Conservation (phyloP, 495 filamentous ascomycete species). For the Podospora didyma region DNA sequence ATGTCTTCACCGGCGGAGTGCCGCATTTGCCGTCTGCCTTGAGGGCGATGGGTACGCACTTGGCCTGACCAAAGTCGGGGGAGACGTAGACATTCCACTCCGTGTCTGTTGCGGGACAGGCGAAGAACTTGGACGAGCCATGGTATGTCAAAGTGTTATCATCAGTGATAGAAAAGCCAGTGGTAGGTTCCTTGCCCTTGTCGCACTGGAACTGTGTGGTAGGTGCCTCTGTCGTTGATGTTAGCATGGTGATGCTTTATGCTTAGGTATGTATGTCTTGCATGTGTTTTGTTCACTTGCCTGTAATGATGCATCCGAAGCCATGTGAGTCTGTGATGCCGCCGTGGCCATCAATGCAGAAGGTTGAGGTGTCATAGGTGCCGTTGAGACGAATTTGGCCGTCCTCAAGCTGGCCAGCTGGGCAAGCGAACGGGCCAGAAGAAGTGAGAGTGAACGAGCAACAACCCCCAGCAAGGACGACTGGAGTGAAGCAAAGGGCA, state of each 20-base stretch:
- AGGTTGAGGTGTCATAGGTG: background rate
- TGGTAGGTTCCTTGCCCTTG: background rate
- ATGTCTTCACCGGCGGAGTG: too few species aligned
- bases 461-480: background rate
- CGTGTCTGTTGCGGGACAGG: conserved; percentile 6
- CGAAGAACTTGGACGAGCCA: background rate
- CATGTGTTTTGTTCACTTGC: too few species aligned
- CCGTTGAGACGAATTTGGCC: conserved; percentile 7
- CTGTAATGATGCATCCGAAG: conserved; percentile 2
- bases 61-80: conserved; percentile 4
- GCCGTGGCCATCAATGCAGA: background rate
- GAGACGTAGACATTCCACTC: conserved; percentile 8
- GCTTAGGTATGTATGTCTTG: too few species aligned
- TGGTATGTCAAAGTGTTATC: background rate
- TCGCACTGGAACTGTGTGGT: conserved; percentile 5
- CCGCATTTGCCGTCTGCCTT: background rate
- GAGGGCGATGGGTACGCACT: conserved; percentile 3
- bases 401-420: conserved; percentile 3
- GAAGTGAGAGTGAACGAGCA: conserved; percentile 1
- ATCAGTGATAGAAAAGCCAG: conserved; percentile 1
- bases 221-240: background rate
- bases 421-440: background rate
- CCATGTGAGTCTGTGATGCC: background rate
- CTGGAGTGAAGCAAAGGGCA: too few species aligned
- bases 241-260: too few species aligned